A percentile compares a stretch with the other conserved stretches of the same genome.
phyloP scores from a whole-genome alignment of 495 filamentous ascomycete genomes.

The Aspergillus mulundensis region DNA sequence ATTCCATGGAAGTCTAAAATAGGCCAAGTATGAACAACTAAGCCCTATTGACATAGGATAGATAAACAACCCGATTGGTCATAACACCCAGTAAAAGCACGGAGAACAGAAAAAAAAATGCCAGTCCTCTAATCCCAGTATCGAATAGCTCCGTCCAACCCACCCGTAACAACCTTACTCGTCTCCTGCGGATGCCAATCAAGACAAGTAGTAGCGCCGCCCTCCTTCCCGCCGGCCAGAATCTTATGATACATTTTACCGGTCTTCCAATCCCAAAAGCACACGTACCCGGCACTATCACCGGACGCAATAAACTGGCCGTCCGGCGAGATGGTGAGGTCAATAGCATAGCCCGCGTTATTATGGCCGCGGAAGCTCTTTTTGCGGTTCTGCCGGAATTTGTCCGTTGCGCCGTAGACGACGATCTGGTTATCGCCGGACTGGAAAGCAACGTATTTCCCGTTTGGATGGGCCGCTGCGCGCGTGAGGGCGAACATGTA shows the following conservation, averaged over 20 bases:
- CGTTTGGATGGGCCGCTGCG: constrained; percentile 74
- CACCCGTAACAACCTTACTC: constrained; percentile 87
- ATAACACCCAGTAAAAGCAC: neutral
- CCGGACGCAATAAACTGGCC: constrained; percentile 83
- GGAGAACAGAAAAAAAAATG: neutral
- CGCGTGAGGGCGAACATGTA: constrained; percentile 93
- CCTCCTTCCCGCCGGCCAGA: constrained; percentile 59
- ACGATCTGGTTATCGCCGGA: constrained; percentile 92
- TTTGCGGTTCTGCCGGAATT: constrained; percentile 95
- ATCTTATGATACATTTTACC: constrained; percentile 98
- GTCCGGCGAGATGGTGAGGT: constrained; percentile 82
- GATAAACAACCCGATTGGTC: neutral
- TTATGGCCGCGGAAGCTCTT: constrained; percentile 96
- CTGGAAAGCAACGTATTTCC: constrained; percentile 92
- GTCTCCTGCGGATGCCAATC: constrained; percentile 96
- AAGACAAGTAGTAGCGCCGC: constrained; percentile 70
- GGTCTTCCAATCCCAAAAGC: constrained; percentile 99
- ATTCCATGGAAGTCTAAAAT: too few species aligned
- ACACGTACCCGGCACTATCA: constrained; percentile 81
- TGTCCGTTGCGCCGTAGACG: constrained; percentile 88
- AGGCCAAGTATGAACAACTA: too few species aligned
- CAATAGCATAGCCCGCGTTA: constrained; percentile 88
- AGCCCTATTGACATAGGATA: too few species aligned
- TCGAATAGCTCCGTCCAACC: constrained; percentile 81
- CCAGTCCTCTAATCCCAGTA: constrained; percentile 75